Percentiles rank a stretch among this genome's conserved stretches.
Conservation (phyloP, 805 yeast species). For the Debaryomyces hansenii region DNA sequence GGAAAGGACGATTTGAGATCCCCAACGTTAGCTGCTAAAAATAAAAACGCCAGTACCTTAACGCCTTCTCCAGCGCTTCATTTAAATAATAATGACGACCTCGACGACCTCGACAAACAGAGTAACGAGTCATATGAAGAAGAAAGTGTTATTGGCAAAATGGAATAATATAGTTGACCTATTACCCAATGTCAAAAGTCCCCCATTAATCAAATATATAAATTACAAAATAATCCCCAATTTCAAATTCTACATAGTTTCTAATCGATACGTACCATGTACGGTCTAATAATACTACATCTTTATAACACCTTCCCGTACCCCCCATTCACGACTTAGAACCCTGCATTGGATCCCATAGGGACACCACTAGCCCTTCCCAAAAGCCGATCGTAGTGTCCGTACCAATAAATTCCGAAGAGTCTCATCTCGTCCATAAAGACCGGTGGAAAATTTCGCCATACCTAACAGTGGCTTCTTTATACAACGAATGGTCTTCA, state of each 20-base stretch:
- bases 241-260: too few species aligned
- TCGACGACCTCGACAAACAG: slow-evolving; percentile 3
- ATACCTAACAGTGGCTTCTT: background rate
- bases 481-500: background rate
- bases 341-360: too few species aligned
- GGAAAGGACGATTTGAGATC: slow-evolving; percentile 13
- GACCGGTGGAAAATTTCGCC: background rate
- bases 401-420: too few species aligned
- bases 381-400: too few species aligned
- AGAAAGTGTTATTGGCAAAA: slow-evolving; percentile 36
- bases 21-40: slow-evolving; percentile 14
- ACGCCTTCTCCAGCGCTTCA: slow-evolving; percentile 4
- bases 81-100: slow-evolving; percentile 1
- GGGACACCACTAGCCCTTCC: too few species aligned
- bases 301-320: too few species aligned
- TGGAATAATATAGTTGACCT: slow-evolving; percentile 22
- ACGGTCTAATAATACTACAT: too few species aligned
- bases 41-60: background rate
- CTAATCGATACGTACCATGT: too few species aligned
- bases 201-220: too few species aligned
- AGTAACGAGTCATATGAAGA: slow-evolving; percentile 11
- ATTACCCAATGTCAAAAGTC: background rate
- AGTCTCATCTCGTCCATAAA: background rate
- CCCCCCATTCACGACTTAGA: too few species aligned
- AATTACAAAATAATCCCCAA: too few species aligned